A percentile compares a stretch with the other conserved stretches of the same genome.
Evolutionary conservation across 2,329 filamentous ascomycete species (phyloP).

Genomic region (Escovopsis sp.): DNA sequence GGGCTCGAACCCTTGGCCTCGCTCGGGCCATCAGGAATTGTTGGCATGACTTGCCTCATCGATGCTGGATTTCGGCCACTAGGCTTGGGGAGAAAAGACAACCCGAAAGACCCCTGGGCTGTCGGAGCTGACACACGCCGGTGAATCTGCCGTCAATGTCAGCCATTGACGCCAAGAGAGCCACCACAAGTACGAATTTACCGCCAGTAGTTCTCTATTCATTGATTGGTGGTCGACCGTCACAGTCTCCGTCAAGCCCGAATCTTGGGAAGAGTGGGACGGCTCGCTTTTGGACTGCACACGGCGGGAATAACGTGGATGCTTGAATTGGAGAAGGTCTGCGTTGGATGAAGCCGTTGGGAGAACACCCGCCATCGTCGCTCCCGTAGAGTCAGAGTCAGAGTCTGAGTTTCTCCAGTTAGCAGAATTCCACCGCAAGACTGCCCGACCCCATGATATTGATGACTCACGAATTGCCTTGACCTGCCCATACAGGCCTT

Average conservation of each 20-base stretch:
- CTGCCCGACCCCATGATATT: neutral
- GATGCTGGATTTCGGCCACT: slow-evolving; percentile 6
- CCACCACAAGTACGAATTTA: slow-evolving; percentile 5
- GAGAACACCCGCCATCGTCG: neutral
- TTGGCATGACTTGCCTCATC: slow-evolving; percentile 3
- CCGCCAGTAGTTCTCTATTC: too few species aligned
- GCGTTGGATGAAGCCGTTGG: neutral
- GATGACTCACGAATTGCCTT: neutral
- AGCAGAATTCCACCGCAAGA: neutral
- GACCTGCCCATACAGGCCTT: neutral
- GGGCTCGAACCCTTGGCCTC: slow-evolving; percentile 1
- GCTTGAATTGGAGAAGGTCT: slow-evolving; percentile 11
- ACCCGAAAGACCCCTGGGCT: slow-evolving; percentile 5
- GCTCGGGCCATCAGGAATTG: neutral
- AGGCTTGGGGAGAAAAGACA: slow-evolving; percentile 14
- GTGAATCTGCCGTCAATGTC: slow-evolving; percentile 3
- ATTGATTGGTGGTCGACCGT: neutral
- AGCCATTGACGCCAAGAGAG: neutral
- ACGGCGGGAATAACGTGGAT: slow-evolving; percentile 27
- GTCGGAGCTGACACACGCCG: slow-evolving; percentile 15
- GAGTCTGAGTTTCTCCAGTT: neutral
- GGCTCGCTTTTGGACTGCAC: slow-evolving; percentile 35
- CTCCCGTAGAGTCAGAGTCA: neutral
- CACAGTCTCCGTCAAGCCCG: slow-evolving; percentile 6
- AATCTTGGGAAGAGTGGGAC: slow-evolving; percentile 11